Percentiles rank a stretch among this genome's conserved stretches.
Conservation (phyloP, 805 yeast genomes). For the Sugiyamaella smithiae region DNA sequence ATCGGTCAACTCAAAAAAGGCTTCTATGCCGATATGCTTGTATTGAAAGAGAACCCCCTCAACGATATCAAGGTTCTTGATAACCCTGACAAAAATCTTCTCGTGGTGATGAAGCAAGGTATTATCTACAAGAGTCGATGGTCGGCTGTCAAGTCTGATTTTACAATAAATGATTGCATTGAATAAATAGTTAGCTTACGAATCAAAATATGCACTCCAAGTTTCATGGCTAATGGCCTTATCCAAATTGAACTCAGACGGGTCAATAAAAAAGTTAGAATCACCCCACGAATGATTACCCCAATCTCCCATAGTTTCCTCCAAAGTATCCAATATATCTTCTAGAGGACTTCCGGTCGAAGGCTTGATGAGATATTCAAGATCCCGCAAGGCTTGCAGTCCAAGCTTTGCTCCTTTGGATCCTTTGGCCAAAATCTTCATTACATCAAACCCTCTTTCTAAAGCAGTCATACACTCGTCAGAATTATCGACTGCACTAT, state of each 20-base stretch:
- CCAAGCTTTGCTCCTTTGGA: slow-evolving; percentile 1
- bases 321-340: not conserved
- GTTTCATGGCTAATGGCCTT: slow-evolving; percentile 2
- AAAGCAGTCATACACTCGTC: not conserved
- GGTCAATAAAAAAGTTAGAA: slow-evolving; percentile 1
- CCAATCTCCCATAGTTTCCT: slow-evolving; percentile 1
- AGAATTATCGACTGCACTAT: not conserved
- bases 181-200: not conserved
- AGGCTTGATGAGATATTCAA: slow-evolving; percentile 4
- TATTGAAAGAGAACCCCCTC: slow-evolving; percentile 5
- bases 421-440: slow-evolving; percentile 2
- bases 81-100: slow-evolving; percentile 1
- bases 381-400: not conserved
- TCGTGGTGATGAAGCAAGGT: slow-evolving; percentile 6
- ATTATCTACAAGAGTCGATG: slow-evolving; percentile 8
- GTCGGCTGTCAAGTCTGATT: not conserved
- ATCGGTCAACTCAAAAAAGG: slow-evolving; percentile 10
- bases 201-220: slow-evolving; percentile 3
- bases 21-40: slow-evolving; percentile 3
- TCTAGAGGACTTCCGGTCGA: not conserved
- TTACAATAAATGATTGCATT: not conserved
- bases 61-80: slow-evolving; percentile 6
- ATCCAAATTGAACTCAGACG: slow-evolving; percentile 3
- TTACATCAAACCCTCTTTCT: not conserved
- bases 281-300: not conserved